Evolutionary conservation across 176 grass and related monocot species (phyloP), one percentile per base, ranked within the genome.

Genomic region (Canna indica): DNA sequence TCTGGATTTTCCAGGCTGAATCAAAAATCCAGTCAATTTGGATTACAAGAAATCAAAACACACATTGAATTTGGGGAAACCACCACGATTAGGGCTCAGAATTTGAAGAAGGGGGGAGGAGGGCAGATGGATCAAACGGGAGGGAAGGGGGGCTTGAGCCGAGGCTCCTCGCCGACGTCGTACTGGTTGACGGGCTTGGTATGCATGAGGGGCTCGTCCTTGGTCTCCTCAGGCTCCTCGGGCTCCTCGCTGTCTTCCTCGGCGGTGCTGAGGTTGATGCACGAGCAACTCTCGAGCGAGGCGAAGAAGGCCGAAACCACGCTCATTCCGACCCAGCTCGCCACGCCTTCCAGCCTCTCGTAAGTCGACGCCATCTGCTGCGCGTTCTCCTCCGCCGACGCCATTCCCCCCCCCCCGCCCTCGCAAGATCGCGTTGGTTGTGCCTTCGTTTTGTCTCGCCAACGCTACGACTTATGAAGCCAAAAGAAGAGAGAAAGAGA

Each of bases 291-390:
- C 71, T 84, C 82, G 11, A 84, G 72, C 3, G 82, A 84, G 44
- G 82, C 45, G 82, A 84, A 84, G 82, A 84, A 84, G 66, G 82
- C 82, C 36, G 77, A 80, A 50, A 72, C 72, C 20, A 84, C 57
- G 75, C 61, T 77, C 63, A 73, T 50, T 16, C 82, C 77, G 5
- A 72, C 64, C 77, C 82, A 85, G 57, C 47, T 68, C 36, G 76
- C 82, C 67, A 80, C 29, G 24, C 76, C 76, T 7, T 75, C 82
- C 35, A 79, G 42, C 65, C 68, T 75, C 58, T 75, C 61, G 72
- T 72, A 85, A 15, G 62, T 3, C 64, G 67, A 72, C 59, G 67
- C 13, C 56, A 68, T 41, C 46, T 73, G 28, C 67, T 45, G 14
- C 13, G 14, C 16, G 35, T 76, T 84, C 30, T 54, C 72, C 35